Evolutionary conservation across 2,329 filamentous ascomycete species (phyloP).

Genomic region (Diplodia scrobiculata): DNA sequence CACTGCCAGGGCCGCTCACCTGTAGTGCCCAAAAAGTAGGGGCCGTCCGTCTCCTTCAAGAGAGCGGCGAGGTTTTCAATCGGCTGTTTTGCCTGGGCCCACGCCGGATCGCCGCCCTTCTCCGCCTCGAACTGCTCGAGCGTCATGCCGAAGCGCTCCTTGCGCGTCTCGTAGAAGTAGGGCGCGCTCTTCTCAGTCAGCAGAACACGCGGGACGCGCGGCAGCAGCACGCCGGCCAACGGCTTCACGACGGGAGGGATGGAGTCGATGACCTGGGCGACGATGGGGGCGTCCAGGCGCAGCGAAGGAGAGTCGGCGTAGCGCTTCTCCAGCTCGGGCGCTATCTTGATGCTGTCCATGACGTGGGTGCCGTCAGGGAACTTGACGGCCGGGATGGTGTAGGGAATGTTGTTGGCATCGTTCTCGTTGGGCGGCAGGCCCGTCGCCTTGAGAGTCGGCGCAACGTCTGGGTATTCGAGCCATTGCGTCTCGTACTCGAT

Average conservation of each 20-base stretch:
- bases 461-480: conserved; percentile 69
- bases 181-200: conserved; percentile 50
- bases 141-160: conserved; percentile 54
- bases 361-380: conserved; percentile 61
- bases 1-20: conserved; percentile 35
- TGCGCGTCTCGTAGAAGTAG: conserved; percentile 61
- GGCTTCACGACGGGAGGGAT: conserved; percentile 31
- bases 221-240: conserved; percentile 40
- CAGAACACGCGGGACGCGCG: conserved; percentile 54
- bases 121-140: conserved; percentile 55
- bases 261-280: conserved; percentile 45
- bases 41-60: conserved; percentile 60
- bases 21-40: conserved; percentile 62
- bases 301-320: conserved; percentile 62
- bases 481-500: conserved; percentile 69
- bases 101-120: conserved; percentile 55
- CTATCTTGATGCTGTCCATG: conserved; percentile 67
- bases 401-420: conserved; percentile 45
- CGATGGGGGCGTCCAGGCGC: conserved; percentile 58
- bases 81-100: conserved; percentile 49
- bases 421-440: conserved; percentile 53
- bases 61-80: conserved; percentile 47
- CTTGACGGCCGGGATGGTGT: conserved; percentile 58
- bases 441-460: conserved; percentile 55
- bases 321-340: conserved; percentile 58